Conservation (phyloP, 441 rosid genomes). For the Populus hybrid region DNA sequence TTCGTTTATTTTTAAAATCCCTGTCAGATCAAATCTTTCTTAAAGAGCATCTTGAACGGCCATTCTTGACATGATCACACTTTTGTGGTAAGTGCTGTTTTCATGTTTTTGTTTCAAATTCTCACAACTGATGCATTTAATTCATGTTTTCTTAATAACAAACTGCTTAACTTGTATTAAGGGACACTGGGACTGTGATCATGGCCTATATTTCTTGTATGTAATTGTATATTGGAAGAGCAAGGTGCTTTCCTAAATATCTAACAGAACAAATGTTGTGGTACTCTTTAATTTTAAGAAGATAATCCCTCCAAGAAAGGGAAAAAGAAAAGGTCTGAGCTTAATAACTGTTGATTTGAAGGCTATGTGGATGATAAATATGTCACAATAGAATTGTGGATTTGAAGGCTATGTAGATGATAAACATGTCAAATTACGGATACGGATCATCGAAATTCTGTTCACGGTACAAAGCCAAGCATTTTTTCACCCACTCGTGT, state of each 20-base stretch:
- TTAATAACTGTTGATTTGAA: background rate
- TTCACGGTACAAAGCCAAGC: background rate
- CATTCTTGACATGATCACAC: constrained; percentile 3
- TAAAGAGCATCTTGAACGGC: background rate
- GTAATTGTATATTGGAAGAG: background rate
- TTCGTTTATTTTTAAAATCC: constrained; percentile 4
- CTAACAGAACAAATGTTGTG: background rate
- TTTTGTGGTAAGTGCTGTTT: background rate
- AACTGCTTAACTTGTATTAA: background rate
- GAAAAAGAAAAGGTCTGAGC: background rate
- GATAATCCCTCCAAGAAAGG: background rate
- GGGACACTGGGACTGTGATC: background rate
- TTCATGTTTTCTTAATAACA: background rate
- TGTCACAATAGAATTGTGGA: too few relatives aligned
- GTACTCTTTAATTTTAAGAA: background rate
- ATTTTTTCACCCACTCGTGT: background rate
- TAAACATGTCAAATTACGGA: too few relatives aligned
- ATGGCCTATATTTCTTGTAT: background rate
- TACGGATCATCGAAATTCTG: too few relatives aligned
- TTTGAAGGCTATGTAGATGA: too few relatives aligned
- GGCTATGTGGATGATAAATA: too few relatives aligned
- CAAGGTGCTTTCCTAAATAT: background rate
- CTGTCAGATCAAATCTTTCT: constrained; percentile 9
- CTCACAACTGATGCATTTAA: background rate
- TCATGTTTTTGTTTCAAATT: background rate